A percentile compares a stretch with the other conserved stretches of the same genome.
phyloP scores from a whole-genome alignment of 768 basidiomycete genomes.

The Lentinula aciculospora region DNA sequence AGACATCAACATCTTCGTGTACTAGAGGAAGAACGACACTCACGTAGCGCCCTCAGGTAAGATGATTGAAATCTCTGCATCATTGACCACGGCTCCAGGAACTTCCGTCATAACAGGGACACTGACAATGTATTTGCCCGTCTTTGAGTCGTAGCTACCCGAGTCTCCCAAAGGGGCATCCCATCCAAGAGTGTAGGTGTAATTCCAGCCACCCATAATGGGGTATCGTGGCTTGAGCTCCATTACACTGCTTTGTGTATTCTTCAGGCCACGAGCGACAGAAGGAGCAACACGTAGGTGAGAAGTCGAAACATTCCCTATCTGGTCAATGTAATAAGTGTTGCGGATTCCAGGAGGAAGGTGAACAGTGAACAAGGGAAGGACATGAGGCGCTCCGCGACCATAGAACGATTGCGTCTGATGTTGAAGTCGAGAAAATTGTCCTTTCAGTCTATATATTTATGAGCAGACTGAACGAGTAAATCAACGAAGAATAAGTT shows the following conservation, averaged over 20 bases:
- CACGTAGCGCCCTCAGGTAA: constrained; percentile 95
- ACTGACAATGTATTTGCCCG: constrained; percentile 64
- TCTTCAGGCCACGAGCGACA: constrained; percentile 36
- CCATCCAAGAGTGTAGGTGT: constrained; percentile 91
- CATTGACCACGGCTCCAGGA: constrained; percentile 73
- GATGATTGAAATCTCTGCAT: constrained; percentile 74
- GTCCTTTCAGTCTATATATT: constrained; percentile 74
- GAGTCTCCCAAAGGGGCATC: constrained; percentile 81
- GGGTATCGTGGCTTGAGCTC: constrained; percentile 91
- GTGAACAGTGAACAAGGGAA: constrained; percentile 68
- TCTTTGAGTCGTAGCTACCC: constrained; percentile 55
- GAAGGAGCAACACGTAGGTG: constrained; percentile 68
- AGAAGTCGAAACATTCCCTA: constrained; percentile 97
- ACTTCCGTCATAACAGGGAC: constrained; percentile 85
- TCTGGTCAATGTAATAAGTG: constrained; percentile 85
- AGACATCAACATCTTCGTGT: not conserved
- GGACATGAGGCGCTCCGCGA: constrained; percentile 58
- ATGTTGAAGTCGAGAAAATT: constrained; percentile 89
- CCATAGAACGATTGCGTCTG: constrained; percentile 73
- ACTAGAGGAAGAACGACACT: constrained; percentile 24
- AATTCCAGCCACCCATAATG: constrained; percentile 95
- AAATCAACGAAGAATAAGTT: constrained; percentile 14
- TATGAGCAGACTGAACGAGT: constrained; percentile 7
- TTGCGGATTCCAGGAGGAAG: constrained; percentile 81
- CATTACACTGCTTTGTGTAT: constrained; percentile 60